These are phyloP conservation scores for Boechera retrofracta DNA, from an alignment of 345 rosid genomes.

Conservation along the genomic window DNA sequence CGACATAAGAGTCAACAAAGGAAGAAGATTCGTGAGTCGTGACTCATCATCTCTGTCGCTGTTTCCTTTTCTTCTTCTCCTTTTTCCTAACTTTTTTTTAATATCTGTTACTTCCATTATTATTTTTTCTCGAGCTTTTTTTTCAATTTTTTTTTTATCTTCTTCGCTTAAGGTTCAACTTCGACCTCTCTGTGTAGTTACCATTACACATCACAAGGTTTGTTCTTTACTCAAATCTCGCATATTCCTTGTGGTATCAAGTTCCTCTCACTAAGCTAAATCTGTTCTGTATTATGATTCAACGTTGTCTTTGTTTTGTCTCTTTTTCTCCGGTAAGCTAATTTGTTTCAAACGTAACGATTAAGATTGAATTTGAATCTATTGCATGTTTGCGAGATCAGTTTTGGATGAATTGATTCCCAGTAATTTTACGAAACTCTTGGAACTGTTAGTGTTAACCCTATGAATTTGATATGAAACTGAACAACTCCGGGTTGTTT, in stretches of 20 bases:
- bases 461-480: slow-evolving; percentile 9
- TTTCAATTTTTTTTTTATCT: background rate
- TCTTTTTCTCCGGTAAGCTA: background rate
- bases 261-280: background rate
- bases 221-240: slow-evolving; percentile 26
- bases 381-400: slow-evolving; percentile 18
- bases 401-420: background rate
- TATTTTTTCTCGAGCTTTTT: background rate
- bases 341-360: background rate
- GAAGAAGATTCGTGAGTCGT: slow-evolving; percentile 22
- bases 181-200: slow-evolving; percentile 15
- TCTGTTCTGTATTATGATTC: background rate
- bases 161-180: background rate
- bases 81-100: background rate
- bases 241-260: background rate
- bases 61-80: slow-evolving; percentile 1
- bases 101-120: slow-evolving; percentile 7
- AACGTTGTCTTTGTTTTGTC: background rate
- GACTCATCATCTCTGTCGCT: slow-evolving; percentile 25
- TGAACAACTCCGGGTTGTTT: background rate
- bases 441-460: background rate
- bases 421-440: background rate
- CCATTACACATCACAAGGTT: slow-evolving; percentile 20
- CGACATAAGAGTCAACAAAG: slow-evolving; percentile 15
- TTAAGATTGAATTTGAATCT: slow-evolving; percentile 8